Conservation (phyloP, 2,329 filamentous ascomycete genomes). For the Dothidotthia symphoricarpi region DNA sequence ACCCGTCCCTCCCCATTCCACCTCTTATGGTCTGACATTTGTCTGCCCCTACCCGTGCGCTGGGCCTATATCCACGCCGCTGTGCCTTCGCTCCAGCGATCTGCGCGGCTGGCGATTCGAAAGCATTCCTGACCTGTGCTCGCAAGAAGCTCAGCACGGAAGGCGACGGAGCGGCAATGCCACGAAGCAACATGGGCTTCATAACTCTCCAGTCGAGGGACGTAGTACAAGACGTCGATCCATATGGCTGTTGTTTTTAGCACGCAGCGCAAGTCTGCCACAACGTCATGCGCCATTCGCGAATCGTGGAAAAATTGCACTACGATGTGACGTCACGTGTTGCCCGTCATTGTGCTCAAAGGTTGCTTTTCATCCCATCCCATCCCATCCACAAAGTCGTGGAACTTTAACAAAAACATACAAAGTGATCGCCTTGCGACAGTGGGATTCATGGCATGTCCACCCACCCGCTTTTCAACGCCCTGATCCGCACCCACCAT, state of each 20-base stretch:
- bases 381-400: too few relatives aligned
- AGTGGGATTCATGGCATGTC: slow-evolving; percentile 18
- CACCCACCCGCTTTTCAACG: slow-evolving; percentile 45
- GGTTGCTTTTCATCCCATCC: too few relatives aligned
- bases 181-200: slow-evolving; percentile 36
- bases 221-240: slow-evolving; percentile 23
- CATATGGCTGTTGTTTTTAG: slow-evolving; percentile 20
- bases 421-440: slow-evolving; percentile 2
- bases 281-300: slow-evolving; percentile 14
- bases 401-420: too few relatives aligned
- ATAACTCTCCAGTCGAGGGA: slow-evolving; percentile 34
- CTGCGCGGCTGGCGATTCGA: slow-evolving; percentile 26
- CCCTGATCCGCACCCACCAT: slow-evolving; percentile 75
- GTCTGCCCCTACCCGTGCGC: too few relatives aligned
- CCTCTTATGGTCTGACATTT: too few relatives aligned
- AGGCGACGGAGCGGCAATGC: slow-evolving; percentile 36
- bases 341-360: neutral
- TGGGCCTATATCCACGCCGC: slow-evolving; percentile 14
- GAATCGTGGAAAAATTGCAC: slow-evolving; percentile 16
- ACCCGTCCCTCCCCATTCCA: too few relatives aligned
- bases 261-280: slow-evolving; percentile 7
- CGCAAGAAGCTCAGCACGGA: slow-evolving; percentile 41
- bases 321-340: slow-evolving; percentile 35
- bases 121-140: slow-evolving; percentile 33
- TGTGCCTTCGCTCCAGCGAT: slow-evolving; percentile 22